A percentile compares a stretch with the other conserved stretches of the same genome.
phyloP scores from a whole-genome alignment of 2,329 filamentous ascomycete genomes.

The Xylaria sp. region DNA sequence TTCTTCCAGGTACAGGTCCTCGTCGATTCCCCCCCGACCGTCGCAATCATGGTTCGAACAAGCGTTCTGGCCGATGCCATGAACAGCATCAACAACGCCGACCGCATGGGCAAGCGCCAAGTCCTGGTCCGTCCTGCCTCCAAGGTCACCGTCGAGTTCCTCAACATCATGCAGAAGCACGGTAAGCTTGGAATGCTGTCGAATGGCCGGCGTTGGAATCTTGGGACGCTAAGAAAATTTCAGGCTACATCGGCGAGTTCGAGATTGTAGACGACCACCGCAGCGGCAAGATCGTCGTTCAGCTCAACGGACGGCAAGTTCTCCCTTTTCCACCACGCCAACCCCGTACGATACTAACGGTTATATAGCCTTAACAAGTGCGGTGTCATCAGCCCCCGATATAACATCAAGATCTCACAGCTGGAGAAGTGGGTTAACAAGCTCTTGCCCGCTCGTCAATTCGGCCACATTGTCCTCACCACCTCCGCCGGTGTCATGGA shows the following conservation, averaged over 20 bases:
- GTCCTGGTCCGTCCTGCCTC: slow-evolving; percentile 22
- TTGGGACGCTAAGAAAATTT: not conserved
- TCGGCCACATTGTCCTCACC: slow-evolving; percentile 25
- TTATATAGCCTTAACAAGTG: slow-evolving; percentile 20
- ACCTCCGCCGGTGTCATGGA: slow-evolving; percentile 25
- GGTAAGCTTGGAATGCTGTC: slow-evolving; percentile 2
- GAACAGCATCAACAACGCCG: slow-evolving; percentile 25
- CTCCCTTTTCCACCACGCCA: no score
- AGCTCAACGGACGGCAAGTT: slow-evolving; percentile 21
- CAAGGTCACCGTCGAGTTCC: slow-evolving; percentile 26
- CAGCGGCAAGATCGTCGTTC: slow-evolving; percentile 25
- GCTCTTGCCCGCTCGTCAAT: slow-evolving; percentile 23
- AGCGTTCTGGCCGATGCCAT: slow-evolving; percentile 23
- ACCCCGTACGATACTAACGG: slow-evolving; percentile 2
- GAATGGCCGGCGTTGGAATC: not conserved
- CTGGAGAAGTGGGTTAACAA: slow-evolving; percentile 24
- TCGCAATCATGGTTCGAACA: slow-evolving; percentile 26
- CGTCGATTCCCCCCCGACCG: slow-evolving; percentile 13
- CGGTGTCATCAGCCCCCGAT: slow-evolving; percentile 25
- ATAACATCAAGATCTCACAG: slow-evolving; percentile 23
- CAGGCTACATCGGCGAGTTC: slow-evolving; percentile 25
- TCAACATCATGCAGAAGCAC: slow-evolving; percentile 26
- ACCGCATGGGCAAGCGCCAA: slow-evolving; percentile 24
- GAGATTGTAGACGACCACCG: slow-evolving; percentile 26
- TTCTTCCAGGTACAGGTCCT: slow-evolving; percentile 4